Base-by-base conservation (phyloP, 169 alveolate genomes). In the Plasmodium ovale region DNA sequence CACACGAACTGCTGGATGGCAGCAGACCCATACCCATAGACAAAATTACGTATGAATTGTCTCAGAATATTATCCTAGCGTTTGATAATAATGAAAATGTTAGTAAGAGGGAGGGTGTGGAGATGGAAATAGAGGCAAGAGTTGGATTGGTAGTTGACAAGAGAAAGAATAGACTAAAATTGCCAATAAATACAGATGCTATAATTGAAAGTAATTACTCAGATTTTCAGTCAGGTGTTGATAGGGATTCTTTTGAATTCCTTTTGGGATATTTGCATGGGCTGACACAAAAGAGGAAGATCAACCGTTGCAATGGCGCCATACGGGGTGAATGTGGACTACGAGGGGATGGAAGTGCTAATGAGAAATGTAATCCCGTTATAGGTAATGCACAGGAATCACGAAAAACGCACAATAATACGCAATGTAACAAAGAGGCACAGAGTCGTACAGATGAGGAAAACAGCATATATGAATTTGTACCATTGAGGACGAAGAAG, bases 21-120 rank as follows among this genome's bases (percentile, higher is more conserved):
- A 82, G 90, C 35, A 65, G 90, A 67, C 90, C 90, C 9, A 82
- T 82, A 58, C 90, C 90, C 21, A 82, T 82, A 7, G 90, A 82
- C 23, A 65, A 65, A 16, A 82, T 82, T n/a, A 64, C 90, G 10
- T 82, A 82, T 27, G 90, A 82, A 31, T 69, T 82, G 5, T 64
- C 90, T 42, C 90, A 82, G 21, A 82, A 82, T 25, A 82, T 82
- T 16, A 82, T 82, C 19, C 44, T 82, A 29, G 90, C 90, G 0
- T 82, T 82, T 39, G 90, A 82, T 49, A 82, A 44, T 70, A 33
- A 82, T 69, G 90, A 82, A 25, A 25, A 70, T 70, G 51, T 82
- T 21, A 59, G 14, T 27, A 16, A 39, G 0, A 82, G 42, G 19
- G 65, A 82, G 49, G 82, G 49, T 69, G 25, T 39, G 10, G 69